Evolutionary conservation across 208 protist genomes (phyloP), one percentile per base, ranked within the genome.

Genomic region (Acanthamoeba triangularis): DNA sequence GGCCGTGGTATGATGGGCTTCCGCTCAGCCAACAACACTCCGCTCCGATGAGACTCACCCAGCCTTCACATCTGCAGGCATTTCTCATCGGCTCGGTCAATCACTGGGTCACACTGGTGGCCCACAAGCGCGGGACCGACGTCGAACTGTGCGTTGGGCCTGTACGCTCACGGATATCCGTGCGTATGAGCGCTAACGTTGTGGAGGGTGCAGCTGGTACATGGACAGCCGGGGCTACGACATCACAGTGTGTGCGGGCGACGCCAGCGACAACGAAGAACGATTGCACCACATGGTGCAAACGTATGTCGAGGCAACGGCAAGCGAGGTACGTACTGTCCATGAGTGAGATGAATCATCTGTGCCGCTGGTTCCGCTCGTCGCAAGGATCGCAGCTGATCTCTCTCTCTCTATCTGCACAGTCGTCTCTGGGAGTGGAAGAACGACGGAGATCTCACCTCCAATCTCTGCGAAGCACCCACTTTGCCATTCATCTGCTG

Each of bases 1-100:
- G 5, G 28, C 28, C 28, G 61, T 67, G 18, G 61, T 33, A 33
- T 23, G 18, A 67, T 25, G 20, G 54, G 14, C 14, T 11, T 63
- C 20, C 11, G 20, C 56, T 63, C 56, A 16, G 23, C 5, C 56
- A 3, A 74, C 65, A 14, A 33, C 20, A 35, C 16, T 18, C 63
- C 63, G 8, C 33, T 25, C 65, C 11, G 23, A 13, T 74, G 11
- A 13, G 2, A 2, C 33, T 74, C 14, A 13, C 0, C 33, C 65
- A 16, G 13, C 37, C 1, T 7, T 67, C 28, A 30, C 61, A 10
- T 23, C 28, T 30, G 14, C 30, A 85, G 78, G 78, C 78, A 18
- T 85, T 85, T 14, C 78, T 85, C 37, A 85, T 49, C 25, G 78
- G 78, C 11, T 85, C 78, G 44, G 44, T 85, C 44, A 85, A 85